Evolutionary conservation across 2,329 filamentous ascomycete genomes (phyloP).

Genomic region (Xylaria sp.): DNA sequence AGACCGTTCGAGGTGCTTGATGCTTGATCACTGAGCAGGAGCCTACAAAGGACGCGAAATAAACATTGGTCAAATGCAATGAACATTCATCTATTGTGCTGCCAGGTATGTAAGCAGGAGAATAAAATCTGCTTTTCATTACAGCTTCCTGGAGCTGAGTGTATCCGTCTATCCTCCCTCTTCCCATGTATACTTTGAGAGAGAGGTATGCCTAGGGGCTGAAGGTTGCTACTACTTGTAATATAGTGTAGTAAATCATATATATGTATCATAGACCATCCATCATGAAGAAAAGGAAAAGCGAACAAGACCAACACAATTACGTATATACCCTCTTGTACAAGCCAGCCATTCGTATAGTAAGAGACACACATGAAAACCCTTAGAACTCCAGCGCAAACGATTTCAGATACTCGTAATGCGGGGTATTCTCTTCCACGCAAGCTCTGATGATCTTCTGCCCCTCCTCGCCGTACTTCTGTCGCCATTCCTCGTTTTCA

Average conservation of each 20-base stretch:
- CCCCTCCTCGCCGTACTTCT: conserved; percentile 78
- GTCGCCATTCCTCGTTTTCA: conserved; percentile 76
- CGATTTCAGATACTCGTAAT: conserved; percentile 85
- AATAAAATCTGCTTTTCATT: conserved; percentile 18
- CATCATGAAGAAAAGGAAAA: conserved; percentile 6
- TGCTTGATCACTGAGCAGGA: conserved; percentile 29
- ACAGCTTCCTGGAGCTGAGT: conserved; percentile 30
- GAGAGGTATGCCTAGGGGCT: neutral
- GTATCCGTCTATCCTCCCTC: conserved; percentile 22
- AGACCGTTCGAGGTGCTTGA: too few relatives aligned
- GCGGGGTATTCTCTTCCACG: conserved; percentile 75
- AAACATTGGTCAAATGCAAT: conserved; percentile 18
- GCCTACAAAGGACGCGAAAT: conserved; percentile 26
- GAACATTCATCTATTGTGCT: conserved; percentile 19
- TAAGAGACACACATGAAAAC: neutral
- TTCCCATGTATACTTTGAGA: conserved; percentile 31
- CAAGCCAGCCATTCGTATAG: neutral
- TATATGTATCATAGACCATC: conserved; percentile 36
- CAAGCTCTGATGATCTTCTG: conserved; percentile 76
- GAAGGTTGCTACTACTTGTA: conserved; percentile 41
- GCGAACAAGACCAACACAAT: conserved; percentile 9
- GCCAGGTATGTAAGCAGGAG: conserved; percentile 9
- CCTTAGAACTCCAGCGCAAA: conserved; percentile 74
- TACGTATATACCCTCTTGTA: neutral
- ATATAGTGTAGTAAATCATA: conserved; percentile 42